Evolutionary conservation across 441 rosid genomes (phyloP).

Genomic region (Lepidium campestre): DNA sequence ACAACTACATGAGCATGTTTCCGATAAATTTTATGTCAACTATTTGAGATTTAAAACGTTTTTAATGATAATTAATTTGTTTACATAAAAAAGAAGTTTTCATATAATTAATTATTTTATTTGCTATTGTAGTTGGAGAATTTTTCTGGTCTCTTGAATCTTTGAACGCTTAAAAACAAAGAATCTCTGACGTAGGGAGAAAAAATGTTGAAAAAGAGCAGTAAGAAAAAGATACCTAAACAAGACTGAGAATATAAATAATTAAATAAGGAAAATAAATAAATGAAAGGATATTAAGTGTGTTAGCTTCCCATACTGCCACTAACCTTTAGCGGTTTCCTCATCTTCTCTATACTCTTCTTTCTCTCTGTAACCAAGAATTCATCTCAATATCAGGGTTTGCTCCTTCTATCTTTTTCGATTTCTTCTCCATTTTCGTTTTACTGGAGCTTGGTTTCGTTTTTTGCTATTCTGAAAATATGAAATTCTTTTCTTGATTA

Average conservation of each 20-base stretch:
- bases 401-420: not conserved
- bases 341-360: conserved; percentile 24
- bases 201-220: conserved; percentile 17
- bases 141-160: not conserved
- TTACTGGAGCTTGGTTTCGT: not conserved
- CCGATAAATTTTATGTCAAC: not conserved
- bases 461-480: not conserved
- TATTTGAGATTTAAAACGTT: not conserved
- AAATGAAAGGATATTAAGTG: conserved; percentile 3
- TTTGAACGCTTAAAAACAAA: not conserved
- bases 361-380: not conserved
- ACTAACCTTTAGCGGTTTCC: conserved; percentile 31
- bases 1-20: too few species aligned
- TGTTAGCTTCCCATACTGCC: conserved; percentile 29
- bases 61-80: not conserved
- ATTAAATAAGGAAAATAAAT: not conserved
- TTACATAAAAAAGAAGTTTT: too few species aligned
- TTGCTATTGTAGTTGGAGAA: not conserved
- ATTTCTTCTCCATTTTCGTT: not conserved
- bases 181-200: not conserved
- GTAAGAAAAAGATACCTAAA: conserved; percentile 1
- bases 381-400: not conserved
- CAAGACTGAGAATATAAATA: not conserved
- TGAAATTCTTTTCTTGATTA: not conserved
- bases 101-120: not conserved